Base-by-base conservation (phyloP, 106 monocot genomes). In the Dendrobium huoshanense region DNA sequence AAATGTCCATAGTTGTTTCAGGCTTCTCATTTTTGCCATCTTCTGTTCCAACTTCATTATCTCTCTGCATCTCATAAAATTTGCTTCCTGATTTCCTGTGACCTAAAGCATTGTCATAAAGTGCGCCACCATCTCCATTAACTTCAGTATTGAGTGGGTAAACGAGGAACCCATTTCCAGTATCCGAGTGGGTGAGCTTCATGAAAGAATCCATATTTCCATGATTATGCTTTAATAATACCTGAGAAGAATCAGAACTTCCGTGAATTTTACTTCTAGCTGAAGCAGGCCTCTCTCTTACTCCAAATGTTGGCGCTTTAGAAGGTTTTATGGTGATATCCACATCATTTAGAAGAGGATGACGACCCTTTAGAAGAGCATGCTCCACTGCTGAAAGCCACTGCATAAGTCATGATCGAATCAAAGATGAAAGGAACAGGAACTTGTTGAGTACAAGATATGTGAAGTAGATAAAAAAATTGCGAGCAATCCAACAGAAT, bases 381-480 rank as follows among this genome's bases (percentile, higher is more conserved):
- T 91, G 82, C 82, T 99, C 99, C 64, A 99, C 99, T 74, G 95
- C 95, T 82, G 91, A 88, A 77, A 99, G 86, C 99, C 99, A 99
- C 99, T 99, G 95, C 83, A 92, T 7, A 19, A 44, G 64, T 79
- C 49, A 77, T 11, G 67, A 4, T 11, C 11, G 15, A 73, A 73
- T 19, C 54, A 78, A 78, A 72, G 45, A 70, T 24, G 17, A 59
- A 75, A n/a, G 16, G 18, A 75, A 22, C 74, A 22, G 13, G 7
- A 75, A 25, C 20, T 47, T 22, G 22, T 75, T 2, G 75, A 80
- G 22, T 78, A 65, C 54, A 78, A 78, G n/a, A 58, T 7, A 15
- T 19, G 10, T 49, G 20, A 9, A 76, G n/a, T 19, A 43, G 9
- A 43, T n/a, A 43, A 41, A 44, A 43, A 41, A 22, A 44, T n/a